Evolutionary conservation across 1,139 yeast genomes (phyloP), one percentile per base, ranked within the genome.

Genomic region (Suhomyces bokatorum): DNA sequence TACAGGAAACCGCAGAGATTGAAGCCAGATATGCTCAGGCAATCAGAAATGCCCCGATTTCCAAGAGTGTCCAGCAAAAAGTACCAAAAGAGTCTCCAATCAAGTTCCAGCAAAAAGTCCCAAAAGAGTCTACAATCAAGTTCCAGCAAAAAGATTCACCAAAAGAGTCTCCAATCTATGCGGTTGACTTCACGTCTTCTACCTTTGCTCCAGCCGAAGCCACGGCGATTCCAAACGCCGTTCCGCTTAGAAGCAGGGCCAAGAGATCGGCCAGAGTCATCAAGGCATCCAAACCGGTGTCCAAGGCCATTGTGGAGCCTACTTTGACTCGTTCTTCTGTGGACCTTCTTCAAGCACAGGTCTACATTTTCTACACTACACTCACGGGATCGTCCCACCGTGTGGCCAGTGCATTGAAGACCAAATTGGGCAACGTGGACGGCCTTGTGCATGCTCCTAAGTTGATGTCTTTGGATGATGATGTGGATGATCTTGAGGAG

Each of bases 401-500:
- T 54, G 77, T 83, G 24, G 96, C 97, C 4, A 69, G 70, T 30
- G 58, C 66, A 10, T 63, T 86, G 26, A 55, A 61, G 32, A 73
- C 77, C 1, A 64, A 66, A 30, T 62, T 76, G 17, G 32, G 42
- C 9, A 56, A 60, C 20, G 47, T 75, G 29, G 60, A 56, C 3
- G 72, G 62, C 2, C 59, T 81, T 46, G 55, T 56, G 5, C 62
- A 38, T 6, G 61, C 66, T n/a, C 86, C 93, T 5, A 75, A 71
- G 42, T 59, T 87, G 35, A 54, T 83, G 43, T 85, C 88, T 60
- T 66, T 90, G 42, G 85, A 80, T 53, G 96, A 90, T 58, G 96
- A 90, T 56, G 72, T 91, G 16, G 88, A 85, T 51, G 97, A 90
- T 63, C 68, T 88, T 45, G 97, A 90, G 58, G 86, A 87, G 47